Evolutionary conservation across 2,329 filamentous ascomycete genomes (phyloP).

Genomic region (Cytospora chrysosperma): DNA sequence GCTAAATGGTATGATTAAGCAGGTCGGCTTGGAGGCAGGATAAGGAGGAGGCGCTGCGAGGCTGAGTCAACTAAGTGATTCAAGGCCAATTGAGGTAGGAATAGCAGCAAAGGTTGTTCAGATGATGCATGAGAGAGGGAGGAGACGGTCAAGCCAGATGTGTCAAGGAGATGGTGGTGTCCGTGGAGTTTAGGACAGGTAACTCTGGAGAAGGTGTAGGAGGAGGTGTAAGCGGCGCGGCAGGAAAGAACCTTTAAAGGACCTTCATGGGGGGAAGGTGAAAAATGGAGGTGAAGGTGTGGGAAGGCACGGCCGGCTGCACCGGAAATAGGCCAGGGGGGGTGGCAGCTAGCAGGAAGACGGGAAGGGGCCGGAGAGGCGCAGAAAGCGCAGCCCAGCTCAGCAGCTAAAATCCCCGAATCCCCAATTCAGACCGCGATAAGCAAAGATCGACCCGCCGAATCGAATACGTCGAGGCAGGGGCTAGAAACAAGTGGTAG

Average conservation of each 20-base stretch:
- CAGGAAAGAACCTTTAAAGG: conserved; percentile 3
- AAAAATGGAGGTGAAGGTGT: conserved; percentile 16
- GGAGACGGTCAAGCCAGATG: not conserved
- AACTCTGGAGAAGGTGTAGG: conserved; percentile 12
- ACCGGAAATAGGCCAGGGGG: conserved; percentile 21
- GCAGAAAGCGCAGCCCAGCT: not conserved
- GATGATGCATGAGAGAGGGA: conserved; percentile 1
- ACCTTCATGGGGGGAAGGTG: not conserved
- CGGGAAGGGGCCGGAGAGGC: not conserved
- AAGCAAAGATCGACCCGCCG: not conserved
- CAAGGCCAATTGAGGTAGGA: not conserved
- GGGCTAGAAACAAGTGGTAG: not conserved
- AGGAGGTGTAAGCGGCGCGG: conserved; percentile 9
- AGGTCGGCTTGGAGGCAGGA: not conserved
- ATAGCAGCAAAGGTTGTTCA: not conserved
- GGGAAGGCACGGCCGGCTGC: conserved; percentile 16
- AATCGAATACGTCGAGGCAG: not conserved
- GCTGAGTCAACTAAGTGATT: conserved; percentile 3
- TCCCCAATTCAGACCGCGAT: not conserved
- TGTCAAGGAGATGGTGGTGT: not conserved
- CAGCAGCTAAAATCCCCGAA: not conserved
- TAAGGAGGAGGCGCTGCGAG: not conserved
- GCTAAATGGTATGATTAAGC: not conserved
- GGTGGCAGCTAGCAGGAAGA: not conserved
- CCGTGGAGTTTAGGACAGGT: not conserved